phyloP scores from a whole-genome alignment of 805 yeast species.

The Cyberlindnera subsufficiens region DNA sequence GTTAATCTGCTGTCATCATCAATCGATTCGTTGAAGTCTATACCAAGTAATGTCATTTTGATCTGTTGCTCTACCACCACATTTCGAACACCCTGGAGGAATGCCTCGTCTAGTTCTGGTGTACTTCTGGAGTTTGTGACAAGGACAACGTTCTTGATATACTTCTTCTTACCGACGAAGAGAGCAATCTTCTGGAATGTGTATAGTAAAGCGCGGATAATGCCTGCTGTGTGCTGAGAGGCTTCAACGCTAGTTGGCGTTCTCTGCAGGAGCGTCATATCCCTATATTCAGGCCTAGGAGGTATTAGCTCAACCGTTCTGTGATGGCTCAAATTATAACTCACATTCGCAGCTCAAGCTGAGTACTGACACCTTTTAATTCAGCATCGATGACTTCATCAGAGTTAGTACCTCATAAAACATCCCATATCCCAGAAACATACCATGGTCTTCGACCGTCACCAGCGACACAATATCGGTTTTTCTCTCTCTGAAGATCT shows the following conservation, averaged over 20 bases:
- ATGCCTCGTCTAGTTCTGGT: constrained; percentile 12
- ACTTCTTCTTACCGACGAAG: constrained; percentile 18
- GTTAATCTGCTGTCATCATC: background rate
- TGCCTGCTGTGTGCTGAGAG: constrained; percentile 9
- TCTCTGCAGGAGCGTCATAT: constrained; percentile 3
- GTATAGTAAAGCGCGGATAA: constrained; percentile 8
- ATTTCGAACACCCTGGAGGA: constrained; percentile 3
- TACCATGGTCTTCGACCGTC: constrained; percentile 21
- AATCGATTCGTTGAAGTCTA: constrained; percentile 12
- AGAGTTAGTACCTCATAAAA: no score
- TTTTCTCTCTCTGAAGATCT: constrained; percentile 26
- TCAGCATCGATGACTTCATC: background rate
- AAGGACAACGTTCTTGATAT: constrained; percentile 19
- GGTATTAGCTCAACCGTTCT: background rate
- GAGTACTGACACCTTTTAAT: constrained; percentile 2
- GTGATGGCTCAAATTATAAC: background rate
- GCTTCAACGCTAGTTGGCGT: background rate
- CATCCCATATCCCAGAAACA: background rate
- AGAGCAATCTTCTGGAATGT: constrained; percentile 8
- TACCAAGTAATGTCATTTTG: constrained; percentile 15
- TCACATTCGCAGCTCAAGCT: constrained; percentile 1
- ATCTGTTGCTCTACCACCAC: constrained; percentile 8
- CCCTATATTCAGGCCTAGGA: constrained; percentile 1
- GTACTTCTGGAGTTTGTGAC: constrained; percentile 15
- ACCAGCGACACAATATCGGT: constrained; percentile 36